Percentiles rank a stretch among this genome's conserved stretches.
Conservation (phyloP, 192 early-diverging fungal genomes). For the Mortierella alpina region DNA sequence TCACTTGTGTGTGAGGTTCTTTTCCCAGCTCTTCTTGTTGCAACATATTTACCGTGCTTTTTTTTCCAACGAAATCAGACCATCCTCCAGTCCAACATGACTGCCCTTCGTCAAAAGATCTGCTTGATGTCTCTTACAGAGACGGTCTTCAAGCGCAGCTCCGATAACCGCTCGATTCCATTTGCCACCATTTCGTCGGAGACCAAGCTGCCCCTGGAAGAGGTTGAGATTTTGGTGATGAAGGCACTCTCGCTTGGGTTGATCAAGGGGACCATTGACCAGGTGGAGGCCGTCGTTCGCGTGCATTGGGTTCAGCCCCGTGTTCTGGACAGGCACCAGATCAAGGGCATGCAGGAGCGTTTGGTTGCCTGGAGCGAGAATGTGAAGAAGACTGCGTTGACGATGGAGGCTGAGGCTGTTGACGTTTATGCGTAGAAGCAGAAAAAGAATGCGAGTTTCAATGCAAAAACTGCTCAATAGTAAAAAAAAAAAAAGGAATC, state of each 20-base stretch:
- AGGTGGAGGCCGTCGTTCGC: slow-evolving; percentile 88
- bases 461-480: not conserved
- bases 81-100: slow-evolving; percentile 79
- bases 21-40: slow-evolving; percentile 2
- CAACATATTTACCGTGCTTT: slow-evolving; percentile 21
- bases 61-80: slow-evolving; percentile 58
- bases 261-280: slow-evolving; percentile 94
- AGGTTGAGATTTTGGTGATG: slow-evolving; percentile 99
- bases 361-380: slow-evolving; percentile 88
- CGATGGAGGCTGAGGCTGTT: slow-evolving; percentile 77
- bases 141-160: slow-evolving; percentile 86
- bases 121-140: slow-evolving; percentile 98
- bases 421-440: slow-evolving; percentile 35
- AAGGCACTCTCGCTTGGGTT: slow-evolving; percentile 94
- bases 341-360: slow-evolving; percentile 82
- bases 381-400: slow-evolving; percentile 78
- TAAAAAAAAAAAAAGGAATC: slow-evolving; percentile 5
- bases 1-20: slow-evolving; percentile 13
- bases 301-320: slow-evolving; percentile 99
- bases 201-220: slow-evolving; percentile 78
- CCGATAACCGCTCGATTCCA: slow-evolving; percentile 79
- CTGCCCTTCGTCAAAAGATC: slow-evolving; percentile 93
- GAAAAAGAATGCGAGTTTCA: not conserved
- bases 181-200: slow-evolving; percentile 87
- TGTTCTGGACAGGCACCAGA: slow-evolving; percentile 91